Evolutionary conservation across 2,329 filamentous ascomycete genomes (phyloP).

Genomic region (Cytospora chrysosperma): DNA sequence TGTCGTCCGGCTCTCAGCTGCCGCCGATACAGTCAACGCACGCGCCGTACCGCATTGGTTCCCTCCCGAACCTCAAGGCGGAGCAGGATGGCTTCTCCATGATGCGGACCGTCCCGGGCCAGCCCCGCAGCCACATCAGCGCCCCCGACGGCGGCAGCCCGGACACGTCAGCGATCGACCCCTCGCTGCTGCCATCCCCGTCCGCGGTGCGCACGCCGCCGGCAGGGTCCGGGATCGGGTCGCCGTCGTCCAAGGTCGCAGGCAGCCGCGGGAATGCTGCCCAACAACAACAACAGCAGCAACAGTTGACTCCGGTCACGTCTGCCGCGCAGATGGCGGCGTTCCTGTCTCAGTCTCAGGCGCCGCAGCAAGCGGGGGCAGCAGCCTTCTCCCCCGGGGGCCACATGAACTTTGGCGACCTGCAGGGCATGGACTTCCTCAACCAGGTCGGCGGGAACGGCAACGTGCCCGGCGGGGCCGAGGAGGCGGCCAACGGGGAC

Average conservation of each 20-base stretch:
- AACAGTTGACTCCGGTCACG: constrained; percentile 27
- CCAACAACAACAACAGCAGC: constrained; percentile 24
- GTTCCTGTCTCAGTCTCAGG: constrained; percentile 15
- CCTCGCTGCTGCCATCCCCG: constrained; percentile 46
- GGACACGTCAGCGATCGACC: constrained; percentile 41
- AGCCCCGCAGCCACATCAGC: constrained; percentile 39
- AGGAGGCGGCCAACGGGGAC: constrained; percentile 36
- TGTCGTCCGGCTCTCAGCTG: constrained; percentile 43
- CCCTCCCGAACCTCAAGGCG: constrained; percentile 35
- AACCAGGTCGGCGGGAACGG: constrained; percentile 34
- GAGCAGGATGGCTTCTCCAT: constrained; percentile 41
- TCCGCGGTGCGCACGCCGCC: constrained; percentile 39
- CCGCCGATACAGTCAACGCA: constrained; percentile 33
- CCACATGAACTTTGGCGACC: constrained; percentile 43
- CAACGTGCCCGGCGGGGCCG: constrained; percentile 1
- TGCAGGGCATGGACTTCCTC: constrained; percentile 55
- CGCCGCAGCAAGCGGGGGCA: constrained; percentile 28
- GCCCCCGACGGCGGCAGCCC: constrained; percentile 34
- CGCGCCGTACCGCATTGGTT: constrained; percentile 31
- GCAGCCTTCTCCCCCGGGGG: constrained; percentile 26
- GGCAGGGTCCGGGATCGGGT: constrained; percentile 31
- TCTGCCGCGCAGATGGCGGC: constrained; percentile 26
- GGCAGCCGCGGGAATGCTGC: constrained; percentile 29
- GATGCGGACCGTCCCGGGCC: constrained; percentile 41
- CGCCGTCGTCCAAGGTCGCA: constrained; percentile 25